These are phyloP conservation scores for Didymella exigua DNA, from an alignment of 2,329 filamentous ascomycete genomes.

Conservation along the genomic window DNA sequence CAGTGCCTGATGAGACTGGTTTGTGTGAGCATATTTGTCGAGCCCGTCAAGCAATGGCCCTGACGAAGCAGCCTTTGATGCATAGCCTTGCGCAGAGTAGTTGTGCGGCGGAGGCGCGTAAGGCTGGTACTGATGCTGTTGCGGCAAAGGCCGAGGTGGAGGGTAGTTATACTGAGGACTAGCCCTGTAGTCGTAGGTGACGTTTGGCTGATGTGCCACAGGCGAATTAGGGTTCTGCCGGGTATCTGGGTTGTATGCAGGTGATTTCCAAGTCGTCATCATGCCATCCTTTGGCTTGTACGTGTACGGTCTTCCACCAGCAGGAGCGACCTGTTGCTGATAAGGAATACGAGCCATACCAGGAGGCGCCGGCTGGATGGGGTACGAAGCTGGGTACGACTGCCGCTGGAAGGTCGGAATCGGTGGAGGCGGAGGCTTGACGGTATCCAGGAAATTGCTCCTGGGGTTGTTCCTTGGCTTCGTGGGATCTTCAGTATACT, in stretches of 20 bases:
- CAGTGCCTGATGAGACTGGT: conserved; percentile 24
- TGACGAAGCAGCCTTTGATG: conserved; percentile 28
- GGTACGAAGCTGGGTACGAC: conserved; percentile 49
- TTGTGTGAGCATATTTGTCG: conserved; percentile 36
- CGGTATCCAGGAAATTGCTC: conserved; percentile 74
- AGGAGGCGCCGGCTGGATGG: conserved; percentile 52
- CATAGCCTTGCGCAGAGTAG: conserved; percentile 32
- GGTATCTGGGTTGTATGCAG: conserved; percentile 42
- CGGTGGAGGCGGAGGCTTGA: conserved; percentile 52
- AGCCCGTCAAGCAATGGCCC: conserved; percentile 30
- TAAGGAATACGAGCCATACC: conserved; percentile 39
- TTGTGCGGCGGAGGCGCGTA: conserved; percentile 35
- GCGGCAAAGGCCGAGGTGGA: conserved; percentile 23
- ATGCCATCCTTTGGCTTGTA: conserved; percentile 43
- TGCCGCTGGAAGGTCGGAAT: conserved; percentile 38
- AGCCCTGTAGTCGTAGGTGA: conserved; percentile 42
- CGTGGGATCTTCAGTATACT: conserved; percentile 81
- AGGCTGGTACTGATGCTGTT: conserved; percentile 33
- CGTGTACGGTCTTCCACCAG: conserved; percentile 32
- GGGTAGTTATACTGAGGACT: conserved; percentile 32
- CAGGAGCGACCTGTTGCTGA: conserved; percentile 32
- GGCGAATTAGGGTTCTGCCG: conserved; percentile 47
- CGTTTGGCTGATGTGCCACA: conserved; percentile 47
- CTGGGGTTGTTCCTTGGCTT: conserved; percentile 67
- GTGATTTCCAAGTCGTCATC: conserved; percentile 34